Conservation (phyloP, 1,284 basidiomycete genomes). For the Ganoderma boninense region DNA sequence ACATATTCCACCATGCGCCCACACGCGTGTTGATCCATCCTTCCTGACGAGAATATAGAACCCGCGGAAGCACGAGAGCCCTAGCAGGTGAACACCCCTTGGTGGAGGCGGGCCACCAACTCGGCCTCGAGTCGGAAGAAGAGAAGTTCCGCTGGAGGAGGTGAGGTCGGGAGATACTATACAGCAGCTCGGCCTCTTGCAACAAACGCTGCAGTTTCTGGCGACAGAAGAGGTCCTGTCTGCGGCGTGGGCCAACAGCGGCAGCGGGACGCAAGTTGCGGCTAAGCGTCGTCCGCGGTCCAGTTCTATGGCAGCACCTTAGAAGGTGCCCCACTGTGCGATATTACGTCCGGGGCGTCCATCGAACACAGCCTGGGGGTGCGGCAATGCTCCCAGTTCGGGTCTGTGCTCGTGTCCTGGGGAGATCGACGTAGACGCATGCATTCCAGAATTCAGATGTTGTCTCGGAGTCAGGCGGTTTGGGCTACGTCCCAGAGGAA, state of each 20-base stretch:
- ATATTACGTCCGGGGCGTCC: neutral
- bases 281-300: conserved; percentile 40
- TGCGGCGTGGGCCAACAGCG: conserved; percentile 35
- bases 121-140: neutral
- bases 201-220: conserved; percentile 12
- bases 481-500: too few species aligned
- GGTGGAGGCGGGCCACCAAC: neutral
- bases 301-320: conserved; percentile 36
- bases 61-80: conserved; percentile 44
- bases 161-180: neutral
- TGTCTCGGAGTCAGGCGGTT: too few species aligned
- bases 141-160: neutral
- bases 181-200: neutral
- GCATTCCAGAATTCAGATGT: conserved; percentile 22
- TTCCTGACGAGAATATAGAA: conserved; percentile 48
- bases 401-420: neutral
- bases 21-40: conserved; percentile 10
- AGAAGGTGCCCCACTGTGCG: conserved; percentile 24
- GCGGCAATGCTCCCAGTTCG: conserved; percentile 1
- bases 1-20: neutral
- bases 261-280: conserved; percentile 39
- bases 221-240: conserved; percentile 37
- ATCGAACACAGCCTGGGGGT: neutral
- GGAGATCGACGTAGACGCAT: conserved; percentile 31
- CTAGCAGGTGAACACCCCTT: too few species aligned